Base-by-base conservation (phyloP, 495 filamentous ascomycete species). In the Xylaria scruposa region DNA sequence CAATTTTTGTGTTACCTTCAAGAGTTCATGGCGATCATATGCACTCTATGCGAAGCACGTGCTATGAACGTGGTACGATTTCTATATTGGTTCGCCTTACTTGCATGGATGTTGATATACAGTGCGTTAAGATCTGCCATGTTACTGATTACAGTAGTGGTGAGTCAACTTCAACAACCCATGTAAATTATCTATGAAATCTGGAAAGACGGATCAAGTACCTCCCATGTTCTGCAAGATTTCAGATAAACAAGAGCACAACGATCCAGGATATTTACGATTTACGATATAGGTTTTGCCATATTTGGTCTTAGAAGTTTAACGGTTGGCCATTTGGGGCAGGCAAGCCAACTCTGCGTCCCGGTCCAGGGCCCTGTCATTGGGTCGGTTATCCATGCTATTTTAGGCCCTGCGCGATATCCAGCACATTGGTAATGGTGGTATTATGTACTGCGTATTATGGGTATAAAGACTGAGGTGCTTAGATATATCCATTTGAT, bases 391-490 rank as follows among this genome's bases (percentile, higher is more conserved):
- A 36, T 31, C 54, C 8, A 36, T 54, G 6, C 54, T 59, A 60
- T 60, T 38, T 60, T 60, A 21, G 58, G 58, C 10, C 33, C 31
- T 60, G 58, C 58, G 58, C 53, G 26, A 56, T 56, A 56, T 56
- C 53, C 29, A 54, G 51, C 24, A 53, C 9, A n/a, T 53, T 26
- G 49, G 49, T 53, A 53, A n/a, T 53, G 38, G 38, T 42, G 38
- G 38, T 13, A 42, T 42, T 42, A 42, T 42, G 36, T 38, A 38
- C 36, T 8, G 36, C 33, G 36, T 38, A 38, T 38, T 38, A 38
- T 9, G 26, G 24, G 24, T 10, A 56, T 56, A 29, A 31, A 29
- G 53, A 56, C 13, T 2, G 10, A 13, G 26, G 26, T 31, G 13
- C 26, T 29, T 31, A 56, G 19, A 60, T 60, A 5, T 1, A 8